Conservation (phyloP, 805 yeast species). For the Spathaspora sp. region DNA sequence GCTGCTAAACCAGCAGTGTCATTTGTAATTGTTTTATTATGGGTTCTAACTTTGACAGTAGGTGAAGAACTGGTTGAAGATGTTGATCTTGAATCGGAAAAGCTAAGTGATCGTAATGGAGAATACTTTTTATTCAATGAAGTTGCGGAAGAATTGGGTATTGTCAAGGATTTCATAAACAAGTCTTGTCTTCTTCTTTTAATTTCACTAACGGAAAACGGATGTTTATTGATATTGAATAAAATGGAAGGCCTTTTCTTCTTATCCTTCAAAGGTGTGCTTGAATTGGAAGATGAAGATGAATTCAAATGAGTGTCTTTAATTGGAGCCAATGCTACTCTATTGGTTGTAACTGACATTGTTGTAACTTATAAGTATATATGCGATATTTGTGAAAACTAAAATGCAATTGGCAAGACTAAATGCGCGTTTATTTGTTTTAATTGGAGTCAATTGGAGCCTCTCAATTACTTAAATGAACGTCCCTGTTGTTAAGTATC, state of each 20-base stretch:
- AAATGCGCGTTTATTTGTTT: neutral
- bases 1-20: conserved; percentile 40
- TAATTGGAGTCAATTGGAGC: neutral
- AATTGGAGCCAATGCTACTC: conserved; percentile 37
- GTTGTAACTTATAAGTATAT: neutral
- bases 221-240: neutral
- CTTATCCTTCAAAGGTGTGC: conserved; percentile 5
- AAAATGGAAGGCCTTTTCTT: conserved; percentile 1
- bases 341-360: conserved; percentile 18
- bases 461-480: neutral
- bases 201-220: neutral
- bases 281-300: neutral
- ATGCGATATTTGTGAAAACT: neutral
- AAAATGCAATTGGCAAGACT: neutral
- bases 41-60: neutral
- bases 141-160: conserved; percentile 4
- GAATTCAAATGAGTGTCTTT: conserved; percentile 25
- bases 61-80: conserved; percentile 8
- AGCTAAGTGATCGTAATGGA: conserved; percentile 13
- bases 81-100: conserved; percentile 22
- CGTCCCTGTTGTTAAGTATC: neutral
- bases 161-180: conserved; percentile 7
- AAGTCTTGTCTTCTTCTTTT: conserved; percentile 7
- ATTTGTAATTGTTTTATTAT: conserved; percentile 11
- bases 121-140: conserved; percentile 3